Evolutionary conservation across 1,284 basidiomycete genomes (phyloP), one percentile per base, ranked within the genome.

Genomic region (Apiotrichum akiyoshidainum): DNA sequence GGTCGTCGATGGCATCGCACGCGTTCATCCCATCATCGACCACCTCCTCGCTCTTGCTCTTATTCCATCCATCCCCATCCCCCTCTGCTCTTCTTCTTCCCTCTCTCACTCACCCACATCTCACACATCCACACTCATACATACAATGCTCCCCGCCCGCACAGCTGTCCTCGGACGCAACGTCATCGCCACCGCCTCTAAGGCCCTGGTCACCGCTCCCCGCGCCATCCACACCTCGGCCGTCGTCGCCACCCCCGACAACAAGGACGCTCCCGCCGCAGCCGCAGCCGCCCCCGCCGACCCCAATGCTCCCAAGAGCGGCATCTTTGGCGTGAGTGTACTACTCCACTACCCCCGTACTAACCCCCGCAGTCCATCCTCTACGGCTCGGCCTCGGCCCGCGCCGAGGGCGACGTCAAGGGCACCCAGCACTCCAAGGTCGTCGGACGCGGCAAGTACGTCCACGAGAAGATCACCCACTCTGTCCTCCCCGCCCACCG

Each of bases 391-490:
- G 86, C 87, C 56, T 86, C 90, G 70, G 92, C 92, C 50, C 87
- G 89, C 79, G 81, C 84, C 68, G 89, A 87, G 60, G 88, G 90
- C 40, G 89, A 92, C 48, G 77, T 86, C 39, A 86, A 87, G 61
- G 77, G 83, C 22, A 33, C 62, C 42, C 90, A 92, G 70, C 91
- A 95, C 75, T 92, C 89, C 10, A 84, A 84, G 69, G 78, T 91
- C 5, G 87, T 95, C 51, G 92, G 88, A 44, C 82, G 92, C 58
- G 89, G 90, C 50, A 92, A 93, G 66, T 81, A 80, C 65, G 75
- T 81, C 34, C 92, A 95, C 76, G 89, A 89, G 42, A 87, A 95
- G 69, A 89, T 94, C 78, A 85, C 92, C 41, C 93, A 97, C 78
- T 83, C 81, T 59, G 89, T 96, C 65, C 87, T 86, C 71, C 91